Evolutionary conservation across 1,284 basidiomycete genomes (phyloP).

Genomic region (Albatrellus sp.): DNA sequence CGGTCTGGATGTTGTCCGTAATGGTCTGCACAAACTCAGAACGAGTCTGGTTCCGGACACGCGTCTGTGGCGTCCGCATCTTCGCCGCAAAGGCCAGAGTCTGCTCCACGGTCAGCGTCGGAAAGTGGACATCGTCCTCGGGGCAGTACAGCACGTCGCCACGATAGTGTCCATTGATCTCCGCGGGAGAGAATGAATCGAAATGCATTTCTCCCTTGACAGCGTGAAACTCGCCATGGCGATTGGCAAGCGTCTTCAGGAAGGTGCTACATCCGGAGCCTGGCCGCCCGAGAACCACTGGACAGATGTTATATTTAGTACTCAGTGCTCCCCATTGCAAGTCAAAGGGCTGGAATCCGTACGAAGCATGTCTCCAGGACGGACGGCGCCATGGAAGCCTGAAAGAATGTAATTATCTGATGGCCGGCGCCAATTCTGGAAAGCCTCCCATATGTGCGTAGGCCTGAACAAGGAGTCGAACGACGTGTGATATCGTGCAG

Average conservation of each 20-base stretch:
- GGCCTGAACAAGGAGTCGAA: conserved; percentile 28
- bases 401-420: conserved; percentile 30
- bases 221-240: conserved; percentile 44
- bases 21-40: not conserved
- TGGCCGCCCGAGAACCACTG: conserved; percentile 53
- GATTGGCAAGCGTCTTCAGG: conserved; percentile 63
- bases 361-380: conserved; percentile 53
- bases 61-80: conserved; percentile 24
- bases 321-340: not conserved
- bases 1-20: conserved; percentile 40
- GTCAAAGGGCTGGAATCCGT: conserved; percentile 10
- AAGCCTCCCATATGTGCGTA: conserved; percentile 12
- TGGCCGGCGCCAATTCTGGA: conserved; percentile 24
- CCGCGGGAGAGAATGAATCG: conserved; percentile 44
- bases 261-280: conserved; percentile 67
- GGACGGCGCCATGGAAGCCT: conserved; percentile 37
- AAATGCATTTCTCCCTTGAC: conserved; percentile 56
- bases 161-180: conserved; percentile 42
- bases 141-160: conserved; percentile 61
- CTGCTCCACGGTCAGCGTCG: conserved; percentile 60
- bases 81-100: conserved; percentile 55
- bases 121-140: conserved; percentile 67
- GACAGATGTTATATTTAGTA: not conserved
- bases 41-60: not conserved
- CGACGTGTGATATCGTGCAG: conserved; percentile 9